phyloP scores from a whole-genome alignment of 2,329 filamentous ascomycete genomes.

The Xylariaceae sp. region DNA sequence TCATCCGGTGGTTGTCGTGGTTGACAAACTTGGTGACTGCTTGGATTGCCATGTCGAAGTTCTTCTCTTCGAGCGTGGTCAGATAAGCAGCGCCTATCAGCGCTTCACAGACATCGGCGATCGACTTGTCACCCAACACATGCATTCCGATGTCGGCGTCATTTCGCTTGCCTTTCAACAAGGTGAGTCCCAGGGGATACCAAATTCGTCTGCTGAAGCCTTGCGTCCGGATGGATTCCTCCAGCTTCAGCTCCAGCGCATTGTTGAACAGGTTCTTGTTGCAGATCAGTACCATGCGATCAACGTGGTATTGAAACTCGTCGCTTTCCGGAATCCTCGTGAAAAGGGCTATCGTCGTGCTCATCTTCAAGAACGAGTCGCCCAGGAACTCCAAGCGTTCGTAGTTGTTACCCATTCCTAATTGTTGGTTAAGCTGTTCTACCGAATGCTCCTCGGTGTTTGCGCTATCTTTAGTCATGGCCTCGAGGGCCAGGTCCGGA shows the following conservation, averaged over 20 bases:
- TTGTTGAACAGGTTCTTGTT: slow-evolving; percentile 83
- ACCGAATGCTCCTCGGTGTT: slow-evolving; percentile 68
- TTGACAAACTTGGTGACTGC: slow-evolving; percentile 66
- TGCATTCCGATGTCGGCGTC: slow-evolving; percentile 50
- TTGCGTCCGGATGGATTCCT: slow-evolving; percentile 76
- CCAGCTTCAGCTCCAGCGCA: slow-evolving; percentile 59
- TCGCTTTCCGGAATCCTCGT: slow-evolving; percentile 69
- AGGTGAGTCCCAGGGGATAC: slow-evolving; percentile 76
- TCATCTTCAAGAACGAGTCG: slow-evolving; percentile 93
- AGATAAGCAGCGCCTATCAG: slow-evolving; percentile 81
- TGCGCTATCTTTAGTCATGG: slow-evolving; percentile 87
- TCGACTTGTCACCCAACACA: slow-evolving; percentile 75
- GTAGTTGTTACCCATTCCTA: slow-evolving; percentile 90
- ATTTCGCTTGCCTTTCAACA: slow-evolving; percentile 67
- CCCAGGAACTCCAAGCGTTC: slow-evolving; percentile 91
- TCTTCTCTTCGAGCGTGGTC: slow-evolving; percentile 35
- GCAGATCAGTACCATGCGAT: slow-evolving; percentile 85
- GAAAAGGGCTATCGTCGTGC: slow-evolving; percentile 83
- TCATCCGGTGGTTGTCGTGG: slow-evolving; percentile 63
- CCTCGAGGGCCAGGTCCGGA: slow-evolving; percentile 72
- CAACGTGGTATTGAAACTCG: slow-evolving; percentile 84
- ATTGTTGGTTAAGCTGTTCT: slow-evolving; percentile 66
- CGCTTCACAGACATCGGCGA: slow-evolving; percentile 92
- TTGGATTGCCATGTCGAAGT: slow-evolving; percentile 54
- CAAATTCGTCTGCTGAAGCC: slow-evolving; percentile 77